Evolutionary conservation across 2,329 filamentous ascomycete species (phyloP).

Genomic region (Grosmannia penicillata): DNA sequence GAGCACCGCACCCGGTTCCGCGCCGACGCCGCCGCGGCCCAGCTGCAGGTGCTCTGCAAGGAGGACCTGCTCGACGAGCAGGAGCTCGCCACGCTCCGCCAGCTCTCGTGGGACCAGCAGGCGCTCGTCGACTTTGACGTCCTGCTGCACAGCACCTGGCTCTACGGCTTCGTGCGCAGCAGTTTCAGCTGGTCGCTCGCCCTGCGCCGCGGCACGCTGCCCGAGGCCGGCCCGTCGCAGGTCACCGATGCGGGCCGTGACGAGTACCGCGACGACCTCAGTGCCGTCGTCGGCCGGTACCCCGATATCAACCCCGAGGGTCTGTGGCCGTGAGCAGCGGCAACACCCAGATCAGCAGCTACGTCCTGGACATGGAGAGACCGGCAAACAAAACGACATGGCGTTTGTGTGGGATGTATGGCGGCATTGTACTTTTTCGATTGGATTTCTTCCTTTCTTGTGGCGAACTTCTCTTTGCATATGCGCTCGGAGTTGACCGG

Average conservation of each 20-base stretch:
- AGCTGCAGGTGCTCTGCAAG: constrained; percentile 19
- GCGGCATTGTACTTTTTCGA: too few relatives aligned
- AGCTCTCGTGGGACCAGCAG: constrained; percentile 16
- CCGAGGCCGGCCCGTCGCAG: constrained; percentile 6
- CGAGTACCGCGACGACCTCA: constrained; percentile 9
- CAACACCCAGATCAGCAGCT: too few relatives aligned
- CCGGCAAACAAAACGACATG: too few relatives aligned
- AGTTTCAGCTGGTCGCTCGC: constrained; percentile 9
- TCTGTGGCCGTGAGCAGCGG: constrained; percentile 10
- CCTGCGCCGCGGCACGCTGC: constrained; percentile 7
- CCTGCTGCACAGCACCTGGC: constrained; percentile 7
- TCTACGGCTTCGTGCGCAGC: constrained; percentile 9
- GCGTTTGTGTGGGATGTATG: too few relatives aligned
- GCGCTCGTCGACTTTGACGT: constrained; percentile 9
- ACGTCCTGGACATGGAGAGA: too few relatives aligned
- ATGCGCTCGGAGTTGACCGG: too few relatives aligned
- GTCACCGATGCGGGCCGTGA: constrained; percentile 1
- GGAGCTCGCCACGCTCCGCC: constrained; percentile 15
- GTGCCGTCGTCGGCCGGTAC: constrained; percentile 8
- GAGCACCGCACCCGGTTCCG: constrained; percentile 16
- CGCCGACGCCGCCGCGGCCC: constrained; percentile 12
- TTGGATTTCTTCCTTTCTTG: too few relatives aligned
- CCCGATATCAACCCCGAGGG: constrained; percentile 9
- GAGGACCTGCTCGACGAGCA: constrained; percentile 17
- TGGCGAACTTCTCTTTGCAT: too few relatives aligned